A percentile compares a stretch with the other conserved stretches of the same genome.
These are phyloP conservation scores for Astrothelium subdiscretum DNA, from an alignment of 495 filamentous ascomycete species.

Conservation along the genomic window DNA sequence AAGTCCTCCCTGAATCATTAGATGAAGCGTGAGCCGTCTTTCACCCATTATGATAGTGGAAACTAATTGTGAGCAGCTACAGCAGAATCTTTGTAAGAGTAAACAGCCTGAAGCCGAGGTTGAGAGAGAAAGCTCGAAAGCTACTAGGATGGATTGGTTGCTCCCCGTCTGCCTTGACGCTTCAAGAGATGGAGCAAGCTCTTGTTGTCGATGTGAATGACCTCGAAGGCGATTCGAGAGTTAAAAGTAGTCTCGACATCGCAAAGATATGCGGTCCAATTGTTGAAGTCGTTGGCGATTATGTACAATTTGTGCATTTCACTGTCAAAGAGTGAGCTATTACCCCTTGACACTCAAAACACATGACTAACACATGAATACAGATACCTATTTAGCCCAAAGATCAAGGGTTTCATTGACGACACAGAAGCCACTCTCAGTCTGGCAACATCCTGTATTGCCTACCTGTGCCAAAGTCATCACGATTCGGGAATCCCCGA, in stretches of 20 bases:
- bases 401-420: background rate
- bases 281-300: slow-evolving; percentile 12
- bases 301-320: slow-evolving; percentile 22
- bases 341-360: background rate
- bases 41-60: background rate
- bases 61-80: background rate
- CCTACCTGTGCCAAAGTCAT: background rate
- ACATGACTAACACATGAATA: slow-evolving; percentile 2
- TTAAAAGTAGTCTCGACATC: background rate
- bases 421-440: background rate
- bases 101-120: background rate
- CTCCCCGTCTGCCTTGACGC: slow-evolving; percentile 16
- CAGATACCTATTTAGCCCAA: slow-evolving; percentile 19
- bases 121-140: slow-evolving; percentile 18
- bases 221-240: background rate
- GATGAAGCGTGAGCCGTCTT: background rate
- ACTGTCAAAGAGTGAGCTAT: slow-evolving; percentile 25
- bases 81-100: background rate
- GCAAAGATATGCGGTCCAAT: slow-evolving; percentile 7
- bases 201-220: slow-evolving; percentile 6
- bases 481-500: background rate
- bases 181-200: slow-evolving; percentile 24
- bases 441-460: background rate
- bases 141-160: slow-evolving; percentile 24
- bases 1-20: background rate